Evolutionary conservation across 345 rosid genomes (phyloP).

Genomic region (Geranium rotundifolium): DNA sequence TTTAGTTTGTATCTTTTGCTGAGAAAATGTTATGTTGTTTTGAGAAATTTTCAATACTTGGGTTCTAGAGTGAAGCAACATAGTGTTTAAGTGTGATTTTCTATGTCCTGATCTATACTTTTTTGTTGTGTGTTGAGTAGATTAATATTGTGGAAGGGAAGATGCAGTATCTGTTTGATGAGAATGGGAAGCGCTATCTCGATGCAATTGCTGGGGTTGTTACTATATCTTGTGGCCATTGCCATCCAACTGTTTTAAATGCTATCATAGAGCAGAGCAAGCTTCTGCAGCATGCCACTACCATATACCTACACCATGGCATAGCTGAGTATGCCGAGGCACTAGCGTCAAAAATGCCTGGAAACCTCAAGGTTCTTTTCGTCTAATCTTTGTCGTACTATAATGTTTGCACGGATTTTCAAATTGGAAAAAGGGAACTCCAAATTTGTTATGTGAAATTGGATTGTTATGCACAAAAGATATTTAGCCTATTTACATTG

Average conservation of each 20-base stretch:
- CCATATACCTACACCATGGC: slow-evolving; percentile 76
- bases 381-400: not conserved
- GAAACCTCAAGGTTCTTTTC: slow-evolving; percentile 58
- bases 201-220: slow-evolving; percentile 93
- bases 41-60: too few relatives aligned
- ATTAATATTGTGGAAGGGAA: slow-evolving; percentile 91
- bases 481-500: too few relatives aligned
- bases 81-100: too few relatives aligned
- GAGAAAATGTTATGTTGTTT: too few relatives aligned
- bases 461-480: too few relatives aligned
- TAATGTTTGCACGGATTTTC: too few relatives aligned
- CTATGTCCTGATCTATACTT: too few relatives aligned
- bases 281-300: slow-evolving; percentile 84
- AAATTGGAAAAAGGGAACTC: too few relatives aligned
- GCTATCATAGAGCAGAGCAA: slow-evolving; percentile 70
- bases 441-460: too few relatives aligned
- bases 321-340: slow-evolving; percentile 87
- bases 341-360: slow-evolving; percentile 82
- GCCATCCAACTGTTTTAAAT: slow-evolving; percentile 70
- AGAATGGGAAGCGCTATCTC: slow-evolving; percentile 59
- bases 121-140: slow-evolving; percentile 14
- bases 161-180: slow-evolving; percentile 94
- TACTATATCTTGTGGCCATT: slow-evolving; percentile 87
- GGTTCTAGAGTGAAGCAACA: too few relatives aligned
- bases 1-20: too few relatives aligned